phyloP scores from a whole-genome alignment of 208 protist species.

The Leishmania martiniquensis region DNA sequence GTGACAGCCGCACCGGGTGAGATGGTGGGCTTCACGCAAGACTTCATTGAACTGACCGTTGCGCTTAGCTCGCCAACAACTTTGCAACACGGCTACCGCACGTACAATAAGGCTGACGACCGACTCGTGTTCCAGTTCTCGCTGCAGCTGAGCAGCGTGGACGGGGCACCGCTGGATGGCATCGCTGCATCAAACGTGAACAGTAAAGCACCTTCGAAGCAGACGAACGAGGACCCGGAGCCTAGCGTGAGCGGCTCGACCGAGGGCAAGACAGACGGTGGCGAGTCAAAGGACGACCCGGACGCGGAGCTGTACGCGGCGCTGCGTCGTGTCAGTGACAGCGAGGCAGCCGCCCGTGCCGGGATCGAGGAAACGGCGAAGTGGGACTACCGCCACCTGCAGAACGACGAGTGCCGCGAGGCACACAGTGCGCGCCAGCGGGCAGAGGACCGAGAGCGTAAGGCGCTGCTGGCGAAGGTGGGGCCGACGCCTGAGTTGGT shows the following conservation, averaged over 20 bases:
- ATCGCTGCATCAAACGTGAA: neutral
- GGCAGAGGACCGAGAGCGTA: conserved; percentile 67
- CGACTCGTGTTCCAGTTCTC: conserved; percentile 77
- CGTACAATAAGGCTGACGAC: conserved; percentile 70
- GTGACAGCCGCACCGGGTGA: conserved; percentile 51
- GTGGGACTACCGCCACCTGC: conserved; percentile 36
- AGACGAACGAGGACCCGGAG: conserved; percentile 16
- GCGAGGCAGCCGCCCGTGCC: conserved; percentile 14
- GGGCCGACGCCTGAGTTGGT: conserved; percentile 68
- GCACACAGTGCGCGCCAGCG: conserved; percentile 56
- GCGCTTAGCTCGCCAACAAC: conserved; percentile 57
- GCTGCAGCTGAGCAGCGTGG: conserved; percentile 42
- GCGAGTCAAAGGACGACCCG: conserved; percentile 32
- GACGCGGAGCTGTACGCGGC: conserved; percentile 21
- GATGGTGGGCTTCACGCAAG: conserved; percentile 60
- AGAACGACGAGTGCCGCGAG: conserved; percentile 54
- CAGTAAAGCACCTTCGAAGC: conserved; percentile 22
- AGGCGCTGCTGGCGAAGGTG: conserved; percentile 60
- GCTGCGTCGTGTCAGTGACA: conserved; percentile 11
- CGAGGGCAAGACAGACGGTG: conserved; percentile 24
- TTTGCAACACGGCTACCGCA: conserved; percentile 59
- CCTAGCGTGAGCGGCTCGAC: conserved; percentile 17
- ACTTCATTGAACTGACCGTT: conserved; percentile 49
- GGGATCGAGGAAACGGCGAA: conserved; percentile 7
- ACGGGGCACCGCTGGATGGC: conserved; percentile 41